Percentiles rank a stretch among this genome's conserved stretches.
These are phyloP conservation scores for Cruciata laevipes DNA, from an alignment of 257 asterid species.

Conservation along the genomic window DNA sequence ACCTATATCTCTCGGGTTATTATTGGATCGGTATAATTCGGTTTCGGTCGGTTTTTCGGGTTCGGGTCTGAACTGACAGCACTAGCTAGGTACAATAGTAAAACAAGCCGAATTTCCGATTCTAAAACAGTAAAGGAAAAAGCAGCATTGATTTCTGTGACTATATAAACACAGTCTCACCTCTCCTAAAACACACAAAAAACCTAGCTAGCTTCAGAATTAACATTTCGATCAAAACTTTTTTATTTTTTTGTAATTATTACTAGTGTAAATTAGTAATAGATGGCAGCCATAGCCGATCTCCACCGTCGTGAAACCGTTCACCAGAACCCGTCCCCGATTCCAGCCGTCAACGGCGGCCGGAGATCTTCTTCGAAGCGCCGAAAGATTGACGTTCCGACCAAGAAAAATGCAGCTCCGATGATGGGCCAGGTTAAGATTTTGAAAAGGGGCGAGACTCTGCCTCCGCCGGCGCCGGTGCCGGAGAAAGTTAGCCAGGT, in stretches of 20 bases:
- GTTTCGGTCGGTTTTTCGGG: too few relatives aligned
- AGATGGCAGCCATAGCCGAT: conserved; percentile 28
- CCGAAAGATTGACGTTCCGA: conserved; percentile 14
- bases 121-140: too few relatives aligned
- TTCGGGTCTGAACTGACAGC: too few relatives aligned
- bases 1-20: too few relatives aligned
- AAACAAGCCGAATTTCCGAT: too few relatives aligned
- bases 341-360: not conserved
- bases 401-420: not conserved
- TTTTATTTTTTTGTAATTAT: not conserved
- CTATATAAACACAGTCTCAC: too few relatives aligned
- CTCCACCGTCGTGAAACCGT: conserved; percentile 23
- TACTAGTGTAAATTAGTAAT: too few relatives aligned
- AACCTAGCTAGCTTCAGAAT: not conserved
- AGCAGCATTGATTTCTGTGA: too few relatives aligned
- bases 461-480: not conserved
- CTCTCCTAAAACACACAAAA: too few relatives aligned
- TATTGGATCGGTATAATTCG: too few relatives aligned
- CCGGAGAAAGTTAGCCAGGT: too few relatives aligned
- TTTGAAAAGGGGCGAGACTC: conserved; percentile 28
- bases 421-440: conserved; percentile 28
- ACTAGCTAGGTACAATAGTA: too few relatives aligned
- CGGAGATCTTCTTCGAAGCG: conserved; percentile 7
- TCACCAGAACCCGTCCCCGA: conserved; percentile 5
- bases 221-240: not conserved